phyloP scores from a whole-genome alignment of 2,329 filamentous ascomycete genomes.

The Fusarium robinianum region DNA sequence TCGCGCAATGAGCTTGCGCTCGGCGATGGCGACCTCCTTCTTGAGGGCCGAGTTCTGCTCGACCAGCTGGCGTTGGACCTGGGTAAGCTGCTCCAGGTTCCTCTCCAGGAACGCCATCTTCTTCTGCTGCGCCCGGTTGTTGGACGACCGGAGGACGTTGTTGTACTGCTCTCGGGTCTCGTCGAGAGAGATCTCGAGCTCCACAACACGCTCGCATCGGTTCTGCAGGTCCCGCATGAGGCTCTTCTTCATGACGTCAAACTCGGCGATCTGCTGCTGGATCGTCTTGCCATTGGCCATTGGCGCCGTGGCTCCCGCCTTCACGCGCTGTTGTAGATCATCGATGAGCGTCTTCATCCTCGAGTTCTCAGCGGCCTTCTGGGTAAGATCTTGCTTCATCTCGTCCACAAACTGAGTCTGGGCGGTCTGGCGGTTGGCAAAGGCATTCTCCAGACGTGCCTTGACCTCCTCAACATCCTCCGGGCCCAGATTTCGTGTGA shows the following conservation, averaged over 20 bases:
- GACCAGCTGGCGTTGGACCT: slow-evolving; percentile 95
- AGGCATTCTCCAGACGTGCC: slow-evolving; percentile 74
- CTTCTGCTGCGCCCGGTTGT: slow-evolving; percentile 99
- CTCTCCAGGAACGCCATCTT: slow-evolving; percentile 99
- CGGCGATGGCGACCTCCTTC: slow-evolving; percentile 98
- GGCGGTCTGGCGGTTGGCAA: slow-evolving; percentile 73
- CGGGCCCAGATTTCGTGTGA: slow-evolving; percentile 78
- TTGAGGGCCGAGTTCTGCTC: slow-evolving; percentile 97
- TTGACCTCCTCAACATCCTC: slow-evolving; percentile 85
- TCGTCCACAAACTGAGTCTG: slow-evolving; percentile 76
- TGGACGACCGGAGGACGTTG: slow-evolving; percentile 93
- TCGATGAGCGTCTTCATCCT: slow-evolving; percentile 82
- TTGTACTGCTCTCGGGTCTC: slow-evolving; percentile 99
- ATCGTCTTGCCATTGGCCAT: slow-evolving; percentile 87
- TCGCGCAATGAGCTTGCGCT: slow-evolving; percentile 92
- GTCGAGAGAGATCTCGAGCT: slow-evolving; percentile 96
- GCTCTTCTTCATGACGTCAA: slow-evolving; percentile 99
- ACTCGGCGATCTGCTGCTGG: slow-evolving; percentile 97
- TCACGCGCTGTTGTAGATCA: slow-evolving; percentile 74
- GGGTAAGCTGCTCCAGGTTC: slow-evolving; percentile 95
- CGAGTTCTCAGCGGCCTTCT: slow-evolving; percentile 80
- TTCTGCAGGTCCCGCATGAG: slow-evolving; percentile 99
- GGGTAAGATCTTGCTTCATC: slow-evolving; percentile 73
- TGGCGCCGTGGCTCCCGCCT: slow-evolving; percentile 60
- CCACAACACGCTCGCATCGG: slow-evolving; percentile 95